phyloP scores from a whole-genome alignment of 176 grass and related monocot species.

The maize (Zea mays) region Zm-B73-REFERENCE-NAM-5.0 NC_050098.1:119126501-119127000 shows the following conservation, averaged over 20 bases:
- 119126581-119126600: neutral
- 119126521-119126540: constrained; percentile 12
- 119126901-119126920: constrained; percentile 72
- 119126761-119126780: constrained; percentile 67
- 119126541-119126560: neutral
- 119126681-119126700: neutral
- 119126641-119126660: neutral
- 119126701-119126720: constrained; percentile 1
- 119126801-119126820: constrained; percentile 88
- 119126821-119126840: constrained; percentile 72
- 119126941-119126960: constrained; percentile 87
- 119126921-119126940: constrained; percentile 98
- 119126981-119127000: neutral
- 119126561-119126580: neutral
- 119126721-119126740: neutral
- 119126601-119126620: neutral
- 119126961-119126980: constrained; percentile 69
- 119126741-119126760: constrained; percentile 19
- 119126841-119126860: constrained; percentile 66
- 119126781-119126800: constrained; percentile 88
- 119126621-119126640: neutral
- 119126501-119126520: neutral
- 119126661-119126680: constrained; percentile 22
- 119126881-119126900: constrained; percentile 27
- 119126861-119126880: constrained; percentile 31